phyloP scores from a whole-genome alignment of 164 flowering plant species.

The Platanus orientalis region DNA sequence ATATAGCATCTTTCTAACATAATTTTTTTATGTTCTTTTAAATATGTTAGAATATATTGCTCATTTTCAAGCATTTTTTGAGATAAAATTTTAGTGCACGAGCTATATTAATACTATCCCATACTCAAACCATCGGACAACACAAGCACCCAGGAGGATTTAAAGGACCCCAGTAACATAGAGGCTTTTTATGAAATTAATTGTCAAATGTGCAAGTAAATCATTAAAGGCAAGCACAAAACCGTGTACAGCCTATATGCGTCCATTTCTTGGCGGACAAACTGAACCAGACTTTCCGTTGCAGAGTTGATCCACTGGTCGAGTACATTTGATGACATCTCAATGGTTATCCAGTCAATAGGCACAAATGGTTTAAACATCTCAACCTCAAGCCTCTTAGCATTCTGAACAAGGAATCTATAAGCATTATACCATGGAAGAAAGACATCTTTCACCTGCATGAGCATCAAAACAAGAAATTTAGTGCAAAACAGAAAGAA shows the following conservation, averaged over 20 bases:
- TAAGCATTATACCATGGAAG: slow-evolving; percentile 99
- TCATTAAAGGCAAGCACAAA: slow-evolving; percentile 2
- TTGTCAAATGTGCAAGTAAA: background rate
- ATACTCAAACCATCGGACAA: too few species aligned
- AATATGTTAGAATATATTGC: too few species aligned
- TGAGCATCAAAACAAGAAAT: slow-evolving; percentile 6
- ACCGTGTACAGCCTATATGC: slow-evolving; percentile 92
- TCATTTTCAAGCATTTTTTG: too few species aligned
- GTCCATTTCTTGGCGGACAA: slow-evolving; percentile 94
- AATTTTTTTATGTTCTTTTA: too few species aligned
- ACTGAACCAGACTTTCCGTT: slow-evolving; percentile 84
- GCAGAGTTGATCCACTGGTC: slow-evolving; percentile 99
- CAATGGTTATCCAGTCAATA: slow-evolving; percentile 40
- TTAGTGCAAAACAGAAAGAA: background rate
- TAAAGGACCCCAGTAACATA: too few species aligned
- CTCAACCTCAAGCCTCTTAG: slow-evolving; percentile 89
- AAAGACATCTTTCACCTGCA: slow-evolving; percentile 91
- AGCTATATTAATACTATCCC: too few species aligned
- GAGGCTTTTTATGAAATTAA: background rate
- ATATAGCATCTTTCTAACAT: too few species aligned
- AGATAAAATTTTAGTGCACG: too few species aligned
- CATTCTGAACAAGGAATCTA: slow-evolving; percentile 95
- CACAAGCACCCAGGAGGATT: too few species aligned
- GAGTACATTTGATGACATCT: slow-evolving; percentile 78
- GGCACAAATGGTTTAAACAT: slow-evolving; percentile 70